phyloP scores from a whole-genome alignment of 441 rosid genomes.

The Viola pubescens region DNA sequence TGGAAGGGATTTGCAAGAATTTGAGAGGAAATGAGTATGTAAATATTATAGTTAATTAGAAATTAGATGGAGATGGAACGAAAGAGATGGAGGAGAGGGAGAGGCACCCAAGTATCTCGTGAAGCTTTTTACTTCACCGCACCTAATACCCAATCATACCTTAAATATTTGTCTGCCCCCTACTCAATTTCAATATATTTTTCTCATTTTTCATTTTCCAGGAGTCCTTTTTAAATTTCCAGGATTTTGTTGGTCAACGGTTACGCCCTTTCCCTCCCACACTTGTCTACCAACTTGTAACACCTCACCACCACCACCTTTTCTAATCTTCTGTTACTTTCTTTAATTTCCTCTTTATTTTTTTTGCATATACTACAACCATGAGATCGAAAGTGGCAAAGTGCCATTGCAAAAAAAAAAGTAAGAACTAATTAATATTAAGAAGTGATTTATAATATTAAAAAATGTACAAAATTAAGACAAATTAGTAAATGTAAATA shows the following conservation, averaged over 20 bases:
- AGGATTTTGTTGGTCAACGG: slow-evolving; percentile 4
- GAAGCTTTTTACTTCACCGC: slow-evolving; percentile 39
- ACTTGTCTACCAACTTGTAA: neutral
- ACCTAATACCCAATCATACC: slow-evolving; percentile 24
- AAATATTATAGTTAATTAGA: neutral
- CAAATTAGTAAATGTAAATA: too few species aligned
- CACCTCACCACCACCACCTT: neutral
- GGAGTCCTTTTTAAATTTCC: too few species aligned
- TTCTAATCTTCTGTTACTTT: neutral
- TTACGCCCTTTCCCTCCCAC: neutral
- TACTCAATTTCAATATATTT: neutral
- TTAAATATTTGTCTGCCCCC: slow-evolving; percentile 1
- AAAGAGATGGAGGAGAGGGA: neutral
- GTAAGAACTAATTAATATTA: too few species aligned
- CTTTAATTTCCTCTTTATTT: neutral
- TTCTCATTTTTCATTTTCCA: too few species aligned
- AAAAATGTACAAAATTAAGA: too few species aligned
- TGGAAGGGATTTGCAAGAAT: neutral
- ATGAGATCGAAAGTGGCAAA: too few species aligned
- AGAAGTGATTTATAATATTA: too few species aligned
- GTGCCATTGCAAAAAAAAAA: too few species aligned
- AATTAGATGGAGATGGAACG: neutral
- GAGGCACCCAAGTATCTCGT: slow-evolving; percentile 35
- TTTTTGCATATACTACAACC: too few species aligned
- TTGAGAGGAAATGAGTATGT: neutral